phyloP scores from a whole-genome alignment of 192 early-diverging fungal species.

The Backusella macrospora region DNA sequence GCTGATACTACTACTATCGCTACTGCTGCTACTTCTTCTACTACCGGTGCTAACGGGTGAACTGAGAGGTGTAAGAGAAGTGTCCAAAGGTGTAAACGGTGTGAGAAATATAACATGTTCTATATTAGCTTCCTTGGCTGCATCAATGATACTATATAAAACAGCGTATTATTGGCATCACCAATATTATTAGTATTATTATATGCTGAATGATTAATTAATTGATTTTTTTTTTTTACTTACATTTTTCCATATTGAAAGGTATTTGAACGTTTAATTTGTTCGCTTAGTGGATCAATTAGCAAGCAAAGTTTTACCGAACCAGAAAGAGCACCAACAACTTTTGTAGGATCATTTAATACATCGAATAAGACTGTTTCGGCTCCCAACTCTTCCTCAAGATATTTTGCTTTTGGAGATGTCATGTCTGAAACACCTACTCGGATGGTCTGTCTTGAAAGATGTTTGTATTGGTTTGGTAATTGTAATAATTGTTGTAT shows the following conservation, averaged over 20 bases:
- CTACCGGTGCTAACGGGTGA: neutral
- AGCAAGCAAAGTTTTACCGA: slow-evolving; percentile 33
- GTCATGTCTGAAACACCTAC: slow-evolving; percentile 31
- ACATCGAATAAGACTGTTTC: slow-evolving; percentile 28
- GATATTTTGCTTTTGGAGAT: slow-evolving; percentile 12
- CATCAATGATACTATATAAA: slow-evolving; percentile 33
- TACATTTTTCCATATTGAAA: slow-evolving; percentile 35
- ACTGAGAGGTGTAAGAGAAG: slow-evolving; percentile 10
- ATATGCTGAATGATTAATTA: too few relatives aligned
- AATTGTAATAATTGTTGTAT: slow-evolving; percentile 34
- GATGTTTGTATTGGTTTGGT: slow-evolving; percentile 29
- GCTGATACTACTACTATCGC: neutral
- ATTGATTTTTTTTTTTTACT: slow-evolving; percentile 8
- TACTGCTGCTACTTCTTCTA: neutral
- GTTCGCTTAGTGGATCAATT: slow-evolving; percentile 38
- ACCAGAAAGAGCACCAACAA: slow-evolving; percentile 27
- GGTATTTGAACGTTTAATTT: slow-evolving; percentile 34
- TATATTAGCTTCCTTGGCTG: slow-evolving; percentile 39
- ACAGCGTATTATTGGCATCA: too few relatives aligned
- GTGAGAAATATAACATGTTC: slow-evolving; percentile 41
- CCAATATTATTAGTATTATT: too few relatives aligned
- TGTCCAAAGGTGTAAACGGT: slow-evolving; percentile 38
- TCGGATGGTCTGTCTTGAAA: slow-evolving; percentile 26
- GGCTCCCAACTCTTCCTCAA: slow-evolving; percentile 26
- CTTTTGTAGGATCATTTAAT: slow-evolving; percentile 15